Evolutionary conservation across 192 early-diverging fungal species (phyloP), one percentile per base, ranked within the genome.

Genomic region (Coemansia sp.): DNA sequence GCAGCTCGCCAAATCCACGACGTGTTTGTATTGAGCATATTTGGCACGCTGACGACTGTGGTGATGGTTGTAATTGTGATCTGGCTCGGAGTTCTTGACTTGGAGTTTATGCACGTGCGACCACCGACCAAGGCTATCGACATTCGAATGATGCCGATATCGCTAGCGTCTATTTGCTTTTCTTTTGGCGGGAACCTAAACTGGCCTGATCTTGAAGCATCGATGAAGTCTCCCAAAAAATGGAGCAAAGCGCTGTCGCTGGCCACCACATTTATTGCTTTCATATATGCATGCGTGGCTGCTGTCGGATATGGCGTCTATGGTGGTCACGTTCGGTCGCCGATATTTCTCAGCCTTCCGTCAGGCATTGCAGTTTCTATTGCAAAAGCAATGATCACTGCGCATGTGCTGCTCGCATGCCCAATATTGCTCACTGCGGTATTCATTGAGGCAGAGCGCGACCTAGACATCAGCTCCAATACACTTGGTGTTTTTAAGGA

Each of bases 131-230:
- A 70, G 54, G 38, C 66, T 14, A 58, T 74, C n/a, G 65, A 78
- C 41, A 1, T 74, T 51, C 53, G 41, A 20, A 74, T 72, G 51
- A 80, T 93, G 50, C 91, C 92, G n/a, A 83, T 85, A 7, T 87
- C 92, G 2, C 73, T 95, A 20, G 88, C 89, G 9, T 90, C 90
- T 1, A 88, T 95, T 64, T 88, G 88, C 41, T 93, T 93, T 66
- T 87, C 86, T 59, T 95, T 87, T 75, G 85, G 88, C 27, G 93
- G 92, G 45, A 95, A 93, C 66, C 86, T 86, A 18, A 89, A 93
- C 38, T 95, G 92, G 79, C 89, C 92, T 22, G 87, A 92, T 58
- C 85, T 95, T 19, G 91, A 95, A 61, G 84, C 83, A 9, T 87
- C 88, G 16, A 93, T 95, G 92, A 78, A 83, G 53, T 81, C 88